A percentile compares a stretch with the other conserved stretches of the same genome.
Conservation (phyloP, 2,329 filamentous ascomycete species). For the Cercospora berteroae region DNA sequence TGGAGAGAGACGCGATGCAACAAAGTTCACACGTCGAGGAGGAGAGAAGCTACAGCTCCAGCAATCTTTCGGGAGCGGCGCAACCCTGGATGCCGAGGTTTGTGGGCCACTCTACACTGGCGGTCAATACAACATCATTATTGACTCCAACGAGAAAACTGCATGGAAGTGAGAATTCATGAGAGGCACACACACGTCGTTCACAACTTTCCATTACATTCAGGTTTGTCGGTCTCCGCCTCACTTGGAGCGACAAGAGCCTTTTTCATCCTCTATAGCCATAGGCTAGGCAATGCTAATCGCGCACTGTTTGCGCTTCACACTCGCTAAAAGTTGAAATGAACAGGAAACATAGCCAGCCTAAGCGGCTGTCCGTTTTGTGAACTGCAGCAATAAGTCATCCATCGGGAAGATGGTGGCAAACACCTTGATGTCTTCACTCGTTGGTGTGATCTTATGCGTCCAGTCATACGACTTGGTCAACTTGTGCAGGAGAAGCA, state of each 20-base stretch:
- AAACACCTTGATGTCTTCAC: constrained; percentile 97
- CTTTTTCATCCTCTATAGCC: not conserved
- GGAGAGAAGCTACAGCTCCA: not conserved
- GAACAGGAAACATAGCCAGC: not conserved
- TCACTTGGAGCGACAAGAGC: not conserved
- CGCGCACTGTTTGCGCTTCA: constrained; percentile 13
- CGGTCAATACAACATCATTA: not conserved
- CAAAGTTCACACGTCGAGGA: not conserved
- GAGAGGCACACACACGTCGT: not conserved
- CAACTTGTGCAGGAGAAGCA: constrained; percentile 52
- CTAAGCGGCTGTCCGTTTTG: constrained; percentile 6
- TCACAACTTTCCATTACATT: not conserved
- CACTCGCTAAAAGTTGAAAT: constrained; percentile 5
- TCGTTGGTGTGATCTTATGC: constrained; percentile 77
- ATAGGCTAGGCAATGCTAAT: not conserved
- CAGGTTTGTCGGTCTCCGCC: not conserved
- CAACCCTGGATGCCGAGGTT: not conserved
- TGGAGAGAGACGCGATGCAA: constrained; percentile 4
- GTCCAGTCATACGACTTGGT: constrained; percentile 64
- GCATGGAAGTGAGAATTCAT: not conserved
- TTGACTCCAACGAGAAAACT: not conserved
- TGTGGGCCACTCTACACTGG: not conserved
- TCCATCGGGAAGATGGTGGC: constrained; percentile 95
- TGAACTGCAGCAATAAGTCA: constrained; percentile 30
- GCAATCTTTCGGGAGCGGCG: not conserved